Conservation (phyloP, 2,329 filamentous ascomycete species). For the Alternaria gaisen region DNA sequence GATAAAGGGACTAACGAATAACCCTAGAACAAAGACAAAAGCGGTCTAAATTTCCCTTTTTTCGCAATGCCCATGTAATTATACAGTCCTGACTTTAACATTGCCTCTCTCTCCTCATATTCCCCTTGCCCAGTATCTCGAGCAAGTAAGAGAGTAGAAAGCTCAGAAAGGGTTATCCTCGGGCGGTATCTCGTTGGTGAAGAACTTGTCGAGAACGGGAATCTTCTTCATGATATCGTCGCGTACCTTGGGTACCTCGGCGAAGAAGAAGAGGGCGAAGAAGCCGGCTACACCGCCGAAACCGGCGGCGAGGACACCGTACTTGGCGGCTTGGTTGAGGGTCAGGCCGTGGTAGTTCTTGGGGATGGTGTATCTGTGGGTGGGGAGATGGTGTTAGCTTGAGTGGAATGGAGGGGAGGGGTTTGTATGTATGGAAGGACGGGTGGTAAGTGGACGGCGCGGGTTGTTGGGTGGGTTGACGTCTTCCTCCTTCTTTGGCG, state of each 20-base stretch:
- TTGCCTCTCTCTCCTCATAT: conserved; percentile 4
- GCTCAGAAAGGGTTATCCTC: conserved; percentile 69
- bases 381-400: conserved; percentile 23
- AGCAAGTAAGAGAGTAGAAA: background rate
- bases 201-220: conserved; percentile 66
- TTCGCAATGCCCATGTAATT: conserved; percentile 3
- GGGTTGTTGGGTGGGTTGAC: background rate
- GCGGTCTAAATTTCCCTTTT: background rate
- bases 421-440: background rate
- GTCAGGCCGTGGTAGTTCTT: conserved; percentile 62
- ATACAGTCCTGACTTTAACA: conserved; percentile 12
- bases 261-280: conserved; percentile 71
- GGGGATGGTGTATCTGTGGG: conserved; percentile 59
- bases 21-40: background rate
- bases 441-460: background rate
- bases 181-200: conserved; percentile 65
- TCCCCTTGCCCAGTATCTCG: too few relatives aligned
- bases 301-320: conserved; percentile 57
- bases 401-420: background rate
- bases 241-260: conserved; percentile 69
- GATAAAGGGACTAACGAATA: too few relatives aligned
- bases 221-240: conserved; percentile 69
- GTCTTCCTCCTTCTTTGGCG: background rate
- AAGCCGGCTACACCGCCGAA: conserved; percentile 67
- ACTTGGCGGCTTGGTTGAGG: conserved; percentile 51